Percentiles rank a stretch among this genome's conserved stretches.
Conservation (phyloP, 2,329 filamentous ascomycete genomes). For the Teratosphaeria gauchensis region DNA sequence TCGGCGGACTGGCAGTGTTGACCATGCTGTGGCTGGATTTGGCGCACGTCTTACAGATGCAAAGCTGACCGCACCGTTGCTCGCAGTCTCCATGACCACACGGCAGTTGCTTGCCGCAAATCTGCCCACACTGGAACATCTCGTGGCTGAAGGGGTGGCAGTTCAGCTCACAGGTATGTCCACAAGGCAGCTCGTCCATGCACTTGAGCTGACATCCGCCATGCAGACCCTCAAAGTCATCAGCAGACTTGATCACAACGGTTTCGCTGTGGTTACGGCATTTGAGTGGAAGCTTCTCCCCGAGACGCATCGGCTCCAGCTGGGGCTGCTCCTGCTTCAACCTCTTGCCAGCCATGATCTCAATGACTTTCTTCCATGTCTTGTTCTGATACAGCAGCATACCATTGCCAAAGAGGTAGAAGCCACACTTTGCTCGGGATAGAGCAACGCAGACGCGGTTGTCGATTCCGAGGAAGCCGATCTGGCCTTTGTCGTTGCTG, state of each 20-base stretch:
- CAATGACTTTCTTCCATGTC: constrained; percentile 19
- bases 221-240: constrained; percentile 44
- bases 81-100: constrained; percentile 32
- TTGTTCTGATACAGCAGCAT: constrained; percentile 32
- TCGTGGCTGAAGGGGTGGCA: constrained; percentile 43
- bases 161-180: constrained; percentile 41
- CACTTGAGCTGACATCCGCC: constrained; percentile 47
- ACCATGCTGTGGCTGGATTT: not conserved
- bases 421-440: constrained; percentile 63
- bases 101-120: constrained; percentile 16
- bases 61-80: constrained; percentile 23
- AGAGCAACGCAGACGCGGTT: constrained; percentile 55
- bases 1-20: not conserved
- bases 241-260: constrained; percentile 29
- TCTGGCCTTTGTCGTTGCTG: constrained; percentile 47
- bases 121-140: constrained; percentile 16
- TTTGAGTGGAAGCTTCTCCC: constrained; percentile 12
- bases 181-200: constrained; percentile 35
- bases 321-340: constrained; percentile 8
- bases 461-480: constrained; percentile 64
- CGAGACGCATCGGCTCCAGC: constrained; percentile 14
- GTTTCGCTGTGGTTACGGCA: constrained; percentile 20
- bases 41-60: constrained; percentile 21
- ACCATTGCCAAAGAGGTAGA: constrained; percentile 78
- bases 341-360: constrained; percentile 17